phyloP scores from a whole-genome alignment of 176 grass and related monocot species.

The Pharus latifolius region DNA sequence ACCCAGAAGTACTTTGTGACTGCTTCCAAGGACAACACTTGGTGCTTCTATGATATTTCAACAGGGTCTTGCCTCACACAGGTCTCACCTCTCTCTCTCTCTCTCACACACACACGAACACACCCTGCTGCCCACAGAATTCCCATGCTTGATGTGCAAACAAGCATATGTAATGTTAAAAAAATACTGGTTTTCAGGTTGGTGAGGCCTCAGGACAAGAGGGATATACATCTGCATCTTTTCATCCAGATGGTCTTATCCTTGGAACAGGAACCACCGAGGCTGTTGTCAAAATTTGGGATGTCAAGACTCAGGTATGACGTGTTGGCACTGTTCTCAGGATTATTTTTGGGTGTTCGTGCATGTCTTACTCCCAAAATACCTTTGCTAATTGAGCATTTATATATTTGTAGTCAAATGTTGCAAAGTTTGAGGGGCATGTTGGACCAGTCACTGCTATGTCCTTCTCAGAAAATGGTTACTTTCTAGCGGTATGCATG shows the following conservation, averaged over 20 bases:
- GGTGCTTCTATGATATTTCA: slow-evolving; percentile 98
- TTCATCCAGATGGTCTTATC: slow-evolving; percentile 98
- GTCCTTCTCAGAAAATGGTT: slow-evolving; percentile 99
- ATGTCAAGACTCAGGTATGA: slow-evolving; percentile 92
- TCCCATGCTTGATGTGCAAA: background rate
- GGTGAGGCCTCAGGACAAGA: slow-evolving; percentile 60
- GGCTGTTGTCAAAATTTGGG: slow-evolving; percentile 92
- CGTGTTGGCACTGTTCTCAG: background rate
- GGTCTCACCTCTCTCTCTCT: slow-evolving; percentile 21
- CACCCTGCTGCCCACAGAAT: background rate
- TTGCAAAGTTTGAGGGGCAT: slow-evolving; percentile 90
- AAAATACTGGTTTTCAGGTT: slow-evolving; percentile 40
- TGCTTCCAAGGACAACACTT: slow-evolving; percentile 89
- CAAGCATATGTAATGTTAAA: background rate
- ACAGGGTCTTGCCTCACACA: slow-evolving; percentile 90
- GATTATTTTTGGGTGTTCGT: background rate
- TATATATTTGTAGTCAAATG: slow-evolving; percentile 58
- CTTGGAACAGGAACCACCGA: slow-evolving; percentile 92
- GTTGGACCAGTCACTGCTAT: slow-evolving; percentile 79
- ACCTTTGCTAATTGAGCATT: slow-evolving; percentile 17
- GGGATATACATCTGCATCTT: slow-evolving; percentile 82
- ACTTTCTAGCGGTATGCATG: slow-evolving; percentile 90
- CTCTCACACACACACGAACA: background rate
- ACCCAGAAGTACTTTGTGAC: slow-evolving; percentile 93
- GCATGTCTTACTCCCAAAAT: slow-evolving; percentile 3